These are phyloP conservation scores for Begonia fuchsioides DNA, from an alignment of 306 rosid genomes.

Conservation along the genomic window DNA sequence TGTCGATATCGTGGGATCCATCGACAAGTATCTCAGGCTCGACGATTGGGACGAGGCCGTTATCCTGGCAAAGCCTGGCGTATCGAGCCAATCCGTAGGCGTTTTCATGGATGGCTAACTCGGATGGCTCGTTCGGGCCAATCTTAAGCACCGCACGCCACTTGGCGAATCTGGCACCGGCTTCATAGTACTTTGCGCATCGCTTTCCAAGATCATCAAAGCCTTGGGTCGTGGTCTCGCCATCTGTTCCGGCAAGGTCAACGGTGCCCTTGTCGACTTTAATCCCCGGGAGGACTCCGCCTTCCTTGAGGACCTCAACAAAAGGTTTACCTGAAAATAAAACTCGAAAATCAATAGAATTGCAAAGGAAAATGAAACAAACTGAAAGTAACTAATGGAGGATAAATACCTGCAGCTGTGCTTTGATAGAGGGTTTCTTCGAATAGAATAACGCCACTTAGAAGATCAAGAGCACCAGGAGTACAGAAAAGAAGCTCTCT, in stretches of 20 bases:
- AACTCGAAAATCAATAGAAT: too few relatives aligned
- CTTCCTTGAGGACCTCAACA: slow-evolving; percentile 51
- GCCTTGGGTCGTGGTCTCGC: slow-evolving; percentile 92
- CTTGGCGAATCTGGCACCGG: slow-evolving; percentile 72
- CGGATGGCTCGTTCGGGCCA: slow-evolving; percentile 59
- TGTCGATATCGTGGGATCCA: slow-evolving; percentile 54
- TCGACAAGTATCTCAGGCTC: slow-evolving; percentile 83
- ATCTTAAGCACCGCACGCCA: slow-evolving; percentile 81
- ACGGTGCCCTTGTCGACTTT: slow-evolving; percentile 87
- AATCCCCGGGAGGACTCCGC: slow-evolving; percentile 60
- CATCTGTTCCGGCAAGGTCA: slow-evolving; percentile 58
- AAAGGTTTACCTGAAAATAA: slow-evolving; percentile 40
- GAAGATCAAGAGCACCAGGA: slow-evolving; percentile 53
- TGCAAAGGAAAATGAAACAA: too few relatives aligned
- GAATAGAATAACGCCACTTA: slow-evolving; percentile 76
- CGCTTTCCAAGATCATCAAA: slow-evolving; percentile 57
- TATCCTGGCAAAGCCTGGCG: slow-evolving; percentile 68
- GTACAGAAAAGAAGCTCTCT: slow-evolving; percentile 89
- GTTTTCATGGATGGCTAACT: slow-evolving; percentile 43
- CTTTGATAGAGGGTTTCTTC: slow-evolving; percentile 89
- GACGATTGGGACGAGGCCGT: slow-evolving; percentile 70
- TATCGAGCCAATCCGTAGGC: slow-evolving; percentile 71
- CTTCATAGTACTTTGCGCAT: slow-evolving; percentile 66
- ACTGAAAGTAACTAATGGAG: too few relatives aligned
- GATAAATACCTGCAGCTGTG: slow-evolving; percentile 45